Percentiles rank a stretch among this genome's conserved stretches.
These are phyloP conservation scores for Podospora sp. DNA, from an alignment of 495 filamentous ascomycete genomes.

Conservation along the genomic window DNA sequence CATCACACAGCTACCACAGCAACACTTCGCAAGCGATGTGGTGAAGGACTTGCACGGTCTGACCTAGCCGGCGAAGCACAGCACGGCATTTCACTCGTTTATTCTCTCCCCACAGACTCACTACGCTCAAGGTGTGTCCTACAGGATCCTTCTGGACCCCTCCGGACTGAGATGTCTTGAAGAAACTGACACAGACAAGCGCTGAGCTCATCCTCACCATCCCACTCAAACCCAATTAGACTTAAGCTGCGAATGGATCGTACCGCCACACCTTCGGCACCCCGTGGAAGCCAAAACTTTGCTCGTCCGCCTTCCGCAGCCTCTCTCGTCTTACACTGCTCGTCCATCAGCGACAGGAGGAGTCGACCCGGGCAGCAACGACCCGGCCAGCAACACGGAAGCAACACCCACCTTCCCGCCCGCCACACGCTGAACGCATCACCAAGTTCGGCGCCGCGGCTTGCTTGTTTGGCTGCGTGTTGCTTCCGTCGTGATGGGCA, in stretches of 20 bases:
- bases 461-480: background rate
- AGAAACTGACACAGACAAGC: background rate
- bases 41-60: background rate
- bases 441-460: conserved; percentile 15
- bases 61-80: background rate
- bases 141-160: background rate
- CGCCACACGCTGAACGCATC: conserved; percentile 1
- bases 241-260: background rate
- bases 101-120: background rate
- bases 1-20: background rate
- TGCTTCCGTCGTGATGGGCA: conserved; percentile 50
- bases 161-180: background rate
- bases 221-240: background rate
- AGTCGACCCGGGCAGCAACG: background rate
- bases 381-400: background rate
- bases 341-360: background rate
- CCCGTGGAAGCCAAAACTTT: conserved; percentile 8
- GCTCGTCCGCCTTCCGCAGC: background rate
- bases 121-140: background rate
- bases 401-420: background rate
- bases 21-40: background rate
- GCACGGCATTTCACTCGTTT: background rate
- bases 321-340: background rate
- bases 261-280: conserved; percentile 5
- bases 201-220: background rate